Evolutionary conservation across 1,139 yeast species (phyloP), one percentile per base, ranked within the genome.

Genomic region (Suhomyces yuchorum): DNA sequence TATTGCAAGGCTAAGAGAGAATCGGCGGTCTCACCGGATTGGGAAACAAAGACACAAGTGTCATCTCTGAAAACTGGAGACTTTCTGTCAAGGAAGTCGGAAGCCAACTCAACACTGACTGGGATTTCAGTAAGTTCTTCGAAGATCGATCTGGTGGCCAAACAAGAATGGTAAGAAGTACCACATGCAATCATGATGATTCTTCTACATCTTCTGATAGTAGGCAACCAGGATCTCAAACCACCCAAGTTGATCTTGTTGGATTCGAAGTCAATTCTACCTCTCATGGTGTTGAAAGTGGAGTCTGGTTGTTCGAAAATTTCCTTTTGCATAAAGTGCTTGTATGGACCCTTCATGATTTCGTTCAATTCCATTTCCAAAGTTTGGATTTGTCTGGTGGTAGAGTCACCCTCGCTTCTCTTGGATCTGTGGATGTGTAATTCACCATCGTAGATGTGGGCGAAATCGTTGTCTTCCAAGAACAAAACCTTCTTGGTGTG

Each of bases 151-250:
- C 99, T 84, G 24, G 97, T 93, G 22, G 99, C 99, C 65, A 95
- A 75, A 77, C 99, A 95, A 18, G 99, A 93, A 71, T 95, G 99
- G 66, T 92, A 95, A 0, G 99, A 93, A 6, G 99, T 95, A 73
- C 99, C 99, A 74, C 99, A 95, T 4, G 99, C 99, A 75, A 95
- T 89, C 98, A 95, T 93, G 52, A 92, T 88, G 63, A 95, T 81
- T 71, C 99, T 84, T 72, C 98, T 85, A 61, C 97, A 91, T 65
- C 97, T 84, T 72, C 98, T 85, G 56, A 95, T 88, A 43, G 96
- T 87, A 30, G 96, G 84, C 56, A 95, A 77, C 80, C 85, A 89
- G 18, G 87, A 79, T 59, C 87, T 83, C 61, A 95, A 79, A 34
- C 99, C 99, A 63, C 99, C 99, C 56, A 95, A 80, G 57, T 83